These are phyloP conservation scores for Psidium friedrichsthalianum DNA, from an alignment of 345 rosid species.

Conservation along the genomic window DNA sequence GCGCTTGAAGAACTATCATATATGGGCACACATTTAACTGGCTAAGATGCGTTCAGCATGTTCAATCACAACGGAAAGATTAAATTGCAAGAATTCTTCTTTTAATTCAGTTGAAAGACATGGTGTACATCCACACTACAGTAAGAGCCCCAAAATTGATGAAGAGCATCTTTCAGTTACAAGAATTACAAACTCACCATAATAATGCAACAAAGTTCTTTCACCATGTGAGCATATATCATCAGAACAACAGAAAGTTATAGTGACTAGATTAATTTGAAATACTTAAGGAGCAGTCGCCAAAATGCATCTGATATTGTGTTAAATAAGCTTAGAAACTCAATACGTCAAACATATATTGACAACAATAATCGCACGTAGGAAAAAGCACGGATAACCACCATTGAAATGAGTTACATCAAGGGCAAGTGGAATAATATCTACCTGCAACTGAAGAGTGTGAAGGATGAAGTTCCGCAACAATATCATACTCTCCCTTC, in stretches of 20 bases:
- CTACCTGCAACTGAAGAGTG: conserved; percentile 53
- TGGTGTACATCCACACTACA: not conserved
- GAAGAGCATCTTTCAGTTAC: not conserved
- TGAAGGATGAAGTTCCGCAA: conserved; percentile 42
- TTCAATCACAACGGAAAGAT: not conserved
- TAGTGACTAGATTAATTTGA: not conserved
- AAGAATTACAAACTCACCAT: not conserved
- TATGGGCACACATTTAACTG: not conserved
- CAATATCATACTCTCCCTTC: conserved; percentile 49
- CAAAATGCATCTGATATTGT: not conserved
- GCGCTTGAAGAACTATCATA: not conserved
- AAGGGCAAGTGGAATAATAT: not conserved
- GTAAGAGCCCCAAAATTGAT: not conserved
- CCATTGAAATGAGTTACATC: not conserved
- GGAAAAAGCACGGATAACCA: not conserved
- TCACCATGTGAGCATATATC: not conserved
- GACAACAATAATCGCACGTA: not conserved
- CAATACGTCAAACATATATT: not conserved
- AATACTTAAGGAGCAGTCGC: not conserved
- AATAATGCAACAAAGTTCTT: not conserved
- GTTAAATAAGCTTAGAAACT: not conserved
- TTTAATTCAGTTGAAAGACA: not conserved
- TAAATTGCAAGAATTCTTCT: not conserved
- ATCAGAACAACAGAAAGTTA: not conserved
- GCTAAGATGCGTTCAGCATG: not conserved